Conservation (phyloP, 2,329 filamentous ascomycete species). For the Fulvia fulva region DNA sequence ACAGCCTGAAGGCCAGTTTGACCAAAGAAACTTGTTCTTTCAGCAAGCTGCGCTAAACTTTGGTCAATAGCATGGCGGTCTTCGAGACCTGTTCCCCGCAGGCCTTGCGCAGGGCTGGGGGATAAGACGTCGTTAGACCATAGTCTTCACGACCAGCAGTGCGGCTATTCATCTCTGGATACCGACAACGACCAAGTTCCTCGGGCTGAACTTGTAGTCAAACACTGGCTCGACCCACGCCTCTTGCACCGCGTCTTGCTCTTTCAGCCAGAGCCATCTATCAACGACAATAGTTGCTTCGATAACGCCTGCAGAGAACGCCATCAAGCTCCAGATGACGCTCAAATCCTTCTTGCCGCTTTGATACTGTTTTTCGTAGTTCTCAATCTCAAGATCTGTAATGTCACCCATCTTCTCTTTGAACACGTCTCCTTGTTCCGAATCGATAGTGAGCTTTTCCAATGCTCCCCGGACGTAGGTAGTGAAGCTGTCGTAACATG, state of each 20-base stretch:
- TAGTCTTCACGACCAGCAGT: no score
- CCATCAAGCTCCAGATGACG: slow-evolving; percentile 91
- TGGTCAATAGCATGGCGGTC: no score
- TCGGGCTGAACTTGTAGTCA: slow-evolving; percentile 77
- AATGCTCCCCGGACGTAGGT: slow-evolving; percentile 79
- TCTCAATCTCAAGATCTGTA: slow-evolving; percentile 69
- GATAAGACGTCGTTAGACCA: no score
- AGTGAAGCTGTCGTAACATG: slow-evolving; percentile 69
- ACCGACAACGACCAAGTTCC: slow-evolving; percentile 90
- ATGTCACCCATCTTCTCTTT: slow-evolving; percentile 62
- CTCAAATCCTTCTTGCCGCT: slow-evolving; percentile 74
- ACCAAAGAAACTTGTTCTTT: no score
- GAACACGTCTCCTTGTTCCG: slow-evolving; percentile 57
- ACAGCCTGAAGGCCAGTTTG: not conserved
- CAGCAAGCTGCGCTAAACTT: no score
- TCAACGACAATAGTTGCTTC: slow-evolving; percentile 89
- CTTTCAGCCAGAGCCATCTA: slow-evolving; percentile 79
- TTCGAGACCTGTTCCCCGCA: no score
- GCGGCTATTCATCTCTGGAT: slow-evolving; percentile 58
- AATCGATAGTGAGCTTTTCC: slow-evolving; percentile 64
- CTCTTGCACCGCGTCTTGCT: slow-evolving; percentile 66
- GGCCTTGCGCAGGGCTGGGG: no score
- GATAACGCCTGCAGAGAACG: slow-evolving; percentile 83
- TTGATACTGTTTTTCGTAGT: slow-evolving; percentile 63
- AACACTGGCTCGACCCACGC: slow-evolving; percentile 94